Evolutionary conservation across 2,329 filamentous ascomycete genomes (phyloP).

Genomic region (Xenoacremonium recifei): DNA sequence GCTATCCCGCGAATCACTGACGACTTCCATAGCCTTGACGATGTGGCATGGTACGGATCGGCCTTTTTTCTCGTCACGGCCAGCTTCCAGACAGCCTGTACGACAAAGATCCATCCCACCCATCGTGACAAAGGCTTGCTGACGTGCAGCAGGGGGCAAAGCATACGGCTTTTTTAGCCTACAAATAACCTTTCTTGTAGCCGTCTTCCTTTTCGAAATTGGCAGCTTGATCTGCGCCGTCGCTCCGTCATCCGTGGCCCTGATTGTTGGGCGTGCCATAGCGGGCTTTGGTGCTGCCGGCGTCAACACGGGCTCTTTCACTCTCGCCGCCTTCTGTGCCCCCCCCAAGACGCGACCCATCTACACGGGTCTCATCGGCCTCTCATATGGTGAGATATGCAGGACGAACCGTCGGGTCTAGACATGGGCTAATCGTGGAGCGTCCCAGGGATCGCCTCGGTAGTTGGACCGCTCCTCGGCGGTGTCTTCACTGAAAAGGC

Average conservation of each 20-base stretch:
- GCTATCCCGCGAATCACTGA: slow-evolving; percentile 56
- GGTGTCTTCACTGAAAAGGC: slow-evolving; percentile 37
- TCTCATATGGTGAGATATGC: slow-evolving; percentile 33
- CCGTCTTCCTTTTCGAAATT: slow-evolving; percentile 52
- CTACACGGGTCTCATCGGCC: slow-evolving; percentile 37
- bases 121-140: slow-evolving; percentile 17
- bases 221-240: slow-evolving; percentile 52
- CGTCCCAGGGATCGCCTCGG: slow-evolving; percentile 31
- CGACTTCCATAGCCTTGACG: slow-evolving; percentile 49
- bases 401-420: too few relatives aligned
- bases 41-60: slow-evolving; percentile 59
- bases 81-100: slow-evolving; percentile 43
- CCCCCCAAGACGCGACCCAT: slow-evolving; percentile 33
- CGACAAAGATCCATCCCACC: slow-evolving; percentile 11
- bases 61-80: slow-evolving; percentile 51
- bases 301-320: slow-evolving; percentile 47
- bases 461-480: slow-evolving; percentile 36
- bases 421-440: too few relatives aligned
- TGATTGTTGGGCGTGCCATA: slow-evolving; percentile 52
- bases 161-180: slow-evolving; percentile 52
- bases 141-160: slow-evolving; percentile 40
- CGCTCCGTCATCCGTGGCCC: slow-evolving; percentile 43
- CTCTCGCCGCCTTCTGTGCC: slow-evolving; percentile 46
- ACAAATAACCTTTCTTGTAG: slow-evolving; percentile 46
- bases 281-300: slow-evolving; percentile 48